Conservation (phyloP, 495 filamentous ascomycete genomes). For the Xylaria sp. region DNA sequence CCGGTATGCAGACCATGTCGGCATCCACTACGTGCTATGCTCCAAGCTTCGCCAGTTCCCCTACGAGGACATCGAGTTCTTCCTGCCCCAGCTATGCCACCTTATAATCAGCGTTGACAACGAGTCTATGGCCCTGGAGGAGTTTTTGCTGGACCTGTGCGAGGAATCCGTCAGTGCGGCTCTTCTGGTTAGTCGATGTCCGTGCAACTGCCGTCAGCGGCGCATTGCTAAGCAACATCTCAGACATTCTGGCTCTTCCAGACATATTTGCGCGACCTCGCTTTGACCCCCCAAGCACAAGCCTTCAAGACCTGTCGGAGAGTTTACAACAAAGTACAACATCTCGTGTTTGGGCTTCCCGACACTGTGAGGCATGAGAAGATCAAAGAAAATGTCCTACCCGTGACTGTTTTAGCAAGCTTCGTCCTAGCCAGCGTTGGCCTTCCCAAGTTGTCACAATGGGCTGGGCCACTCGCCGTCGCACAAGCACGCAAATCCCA, state of each 20-base stretch:
- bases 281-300: conserved; percentile 68
- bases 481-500: conserved; percentile 75
- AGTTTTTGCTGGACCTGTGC: conserved; percentile 80
- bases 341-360: conserved; percentile 74
- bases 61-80: conserved; percentile 86
- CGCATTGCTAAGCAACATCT: conserved; percentile 33
- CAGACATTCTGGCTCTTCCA: conserved; percentile 87
- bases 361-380: conserved; percentile 68
- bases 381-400: conserved; percentile 76
- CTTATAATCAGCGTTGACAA: conserved; percentile 79
- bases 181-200: conserved; percentile 63
- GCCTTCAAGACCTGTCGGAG: conserved; percentile 75
- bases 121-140: conserved; percentile 83
- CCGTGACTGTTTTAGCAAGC: conserved; percentile 73
- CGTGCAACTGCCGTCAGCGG: neutral
- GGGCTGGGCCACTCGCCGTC: conserved; percentile 74
- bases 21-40: conserved; percentile 81
- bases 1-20: conserved; percentile 81
- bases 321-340: conserved; percentile 81
- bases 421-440: conserved; percentile 70
- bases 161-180: conserved; percentile 81
- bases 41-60: conserved; percentile 80
- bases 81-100: conserved; percentile 81
- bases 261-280: conserved; percentile 78
- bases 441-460: conserved; percentile 59